phyloP scores from a whole-genome alignment of 768 basidiomycete genomes.

The Naganishia onofrii region DNA sequence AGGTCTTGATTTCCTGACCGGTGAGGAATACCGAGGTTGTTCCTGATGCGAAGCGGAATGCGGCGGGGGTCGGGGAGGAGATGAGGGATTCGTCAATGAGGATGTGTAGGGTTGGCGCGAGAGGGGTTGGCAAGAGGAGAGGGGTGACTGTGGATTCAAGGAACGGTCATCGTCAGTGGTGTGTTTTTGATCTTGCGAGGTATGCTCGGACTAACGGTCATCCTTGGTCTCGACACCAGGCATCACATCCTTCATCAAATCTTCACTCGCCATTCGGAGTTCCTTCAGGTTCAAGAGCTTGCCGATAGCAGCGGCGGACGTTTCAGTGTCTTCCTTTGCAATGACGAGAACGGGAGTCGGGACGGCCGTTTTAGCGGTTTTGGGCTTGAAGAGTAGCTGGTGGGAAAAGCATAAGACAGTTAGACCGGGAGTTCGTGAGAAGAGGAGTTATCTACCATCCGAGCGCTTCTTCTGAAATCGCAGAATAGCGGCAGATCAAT shows the following conservation, averaged over 20 bases:
- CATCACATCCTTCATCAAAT: constrained; percentile 81
- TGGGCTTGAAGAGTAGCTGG: constrained; percentile 84
- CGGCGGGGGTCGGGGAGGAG: constrained; percentile 65
- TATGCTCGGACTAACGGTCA: constrained; percentile 66
- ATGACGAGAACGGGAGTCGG: constrained; percentile 83
- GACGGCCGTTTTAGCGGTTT: constrained; percentile 82
- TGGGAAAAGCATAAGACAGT: constrained; percentile 51
- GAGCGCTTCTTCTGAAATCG: neutral
- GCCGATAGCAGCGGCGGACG: constrained; percentile 69
- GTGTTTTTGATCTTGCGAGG: constrained; percentile 6
- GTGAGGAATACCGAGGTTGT: constrained; percentile 72
- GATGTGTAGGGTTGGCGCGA: constrained; percentile 63
- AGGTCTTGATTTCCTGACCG: constrained; percentile 69
- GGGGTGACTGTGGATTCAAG: constrained; percentile 64
- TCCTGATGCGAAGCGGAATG: constrained; percentile 70
- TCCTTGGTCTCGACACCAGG: constrained; percentile 67
- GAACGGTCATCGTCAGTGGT: constrained; percentile 18
- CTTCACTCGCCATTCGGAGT: constrained; percentile 76
- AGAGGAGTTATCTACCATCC: neutral
- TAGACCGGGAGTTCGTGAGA: neutral
- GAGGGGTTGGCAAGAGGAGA: constrained; percentile 67
- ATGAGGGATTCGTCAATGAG: constrained; percentile 77
- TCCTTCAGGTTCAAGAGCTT: constrained; percentile 74
- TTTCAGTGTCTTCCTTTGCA: constrained; percentile 79
- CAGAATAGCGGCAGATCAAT: neutral